Evolutionary conservation across 371 early-diverging fungal species (phyloP).

Genomic region (Mortierella polycephala): DNA sequence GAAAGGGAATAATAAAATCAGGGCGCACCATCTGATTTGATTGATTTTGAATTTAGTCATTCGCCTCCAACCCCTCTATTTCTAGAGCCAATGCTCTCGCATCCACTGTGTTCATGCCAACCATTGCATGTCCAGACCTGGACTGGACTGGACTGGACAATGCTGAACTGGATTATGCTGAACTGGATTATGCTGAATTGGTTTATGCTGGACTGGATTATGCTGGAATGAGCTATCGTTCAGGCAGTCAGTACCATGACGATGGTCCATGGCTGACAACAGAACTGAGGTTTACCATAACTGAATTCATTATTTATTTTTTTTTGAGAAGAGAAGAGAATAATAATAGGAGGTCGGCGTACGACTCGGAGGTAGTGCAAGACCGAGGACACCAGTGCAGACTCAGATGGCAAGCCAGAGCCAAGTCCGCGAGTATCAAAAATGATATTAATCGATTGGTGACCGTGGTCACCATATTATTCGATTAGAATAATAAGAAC

Average conservation of each 20-base stretch:
- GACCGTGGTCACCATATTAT: conserved; percentile 46
- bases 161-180: too few relatives aligned
- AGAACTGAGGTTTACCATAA: not conserved
- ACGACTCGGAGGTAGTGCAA: conserved; percentile 39
- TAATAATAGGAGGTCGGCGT: conserved; percentile 27
- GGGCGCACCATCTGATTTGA: not conserved
- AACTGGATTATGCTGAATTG: not conserved
- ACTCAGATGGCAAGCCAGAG: conserved; percentile 51
- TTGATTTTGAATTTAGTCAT: too few relatives aligned
- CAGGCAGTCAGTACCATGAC: too few relatives aligned
- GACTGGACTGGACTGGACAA: too few relatives aligned
- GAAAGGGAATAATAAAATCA: not conserved
- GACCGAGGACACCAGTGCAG: conserved; percentile 39
- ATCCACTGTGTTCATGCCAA: too few relatives aligned
- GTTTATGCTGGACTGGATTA: not conserved
- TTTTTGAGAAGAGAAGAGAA: not conserved
- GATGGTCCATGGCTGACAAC: too few relatives aligned
- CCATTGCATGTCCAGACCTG: too few relatives aligned
- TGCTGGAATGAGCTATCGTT: too few relatives aligned
- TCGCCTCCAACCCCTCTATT: too few relatives aligned
- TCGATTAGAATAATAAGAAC: conserved; percentile 58
- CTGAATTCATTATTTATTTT: not conserved
- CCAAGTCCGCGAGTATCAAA: conserved; percentile 36
- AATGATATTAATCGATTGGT: conserved; percentile 54
- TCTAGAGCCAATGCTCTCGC: too few relatives aligned